These are phyloP conservation scores for Oryza meridionalis DNA, from an alignment of 176 grass and related monocot species.

Conservation along the genomic window DNA sequence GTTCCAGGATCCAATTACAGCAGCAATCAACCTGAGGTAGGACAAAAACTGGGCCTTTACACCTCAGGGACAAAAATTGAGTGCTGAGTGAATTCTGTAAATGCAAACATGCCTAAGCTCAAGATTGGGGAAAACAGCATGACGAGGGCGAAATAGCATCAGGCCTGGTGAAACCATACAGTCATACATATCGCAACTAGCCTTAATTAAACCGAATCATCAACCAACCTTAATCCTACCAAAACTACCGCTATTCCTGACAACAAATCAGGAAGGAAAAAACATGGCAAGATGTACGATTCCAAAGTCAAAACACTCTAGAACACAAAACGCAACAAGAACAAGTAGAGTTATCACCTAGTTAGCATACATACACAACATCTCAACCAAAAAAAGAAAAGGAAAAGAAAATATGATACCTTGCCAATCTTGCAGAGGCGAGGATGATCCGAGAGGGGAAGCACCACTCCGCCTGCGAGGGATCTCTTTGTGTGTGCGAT, in stretches of 20 bases:
- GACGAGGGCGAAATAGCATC: neutral
- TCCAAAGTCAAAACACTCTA: neutral
- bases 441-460: neutral
- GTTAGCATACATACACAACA: neutral
- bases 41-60: neutral
- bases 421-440: conserved; percentile 12
- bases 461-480: neutral
- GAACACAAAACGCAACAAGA: neutral
- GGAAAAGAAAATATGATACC: conserved; percentile 2
- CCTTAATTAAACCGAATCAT: neutral
- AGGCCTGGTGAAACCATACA: neutral
- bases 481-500: conserved; percentile 9
- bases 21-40: neutral
- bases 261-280: neutral
- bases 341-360: neutral
- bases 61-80: neutral
- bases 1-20: neutral
- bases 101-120: neutral
- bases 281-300: neutral
- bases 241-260: neutral
- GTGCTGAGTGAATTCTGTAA: neutral
- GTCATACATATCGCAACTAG: neutral
- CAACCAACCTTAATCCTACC: neutral
- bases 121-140: neutral
- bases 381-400: neutral